Percentiles rank a stretch among this genome's conserved stretches.
Conservation (phyloP, 208 protist species). For the Leishmania turanica region DNA sequence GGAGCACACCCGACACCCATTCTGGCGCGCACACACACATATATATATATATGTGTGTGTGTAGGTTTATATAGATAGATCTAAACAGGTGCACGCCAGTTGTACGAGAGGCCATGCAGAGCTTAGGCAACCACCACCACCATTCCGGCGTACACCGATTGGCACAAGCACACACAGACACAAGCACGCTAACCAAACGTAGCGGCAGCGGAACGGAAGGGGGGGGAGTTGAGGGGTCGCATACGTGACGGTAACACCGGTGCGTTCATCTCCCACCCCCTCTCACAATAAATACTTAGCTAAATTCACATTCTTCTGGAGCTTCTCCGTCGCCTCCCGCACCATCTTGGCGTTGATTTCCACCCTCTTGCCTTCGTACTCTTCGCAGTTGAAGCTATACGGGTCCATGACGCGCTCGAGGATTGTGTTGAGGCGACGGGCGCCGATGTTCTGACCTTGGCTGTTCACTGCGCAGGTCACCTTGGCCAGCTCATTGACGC, state of each 20-base stretch:
- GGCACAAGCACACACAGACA: not conserved
- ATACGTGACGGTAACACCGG: not conserved
- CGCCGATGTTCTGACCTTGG: slow-evolving; percentile 97
- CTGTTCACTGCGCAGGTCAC: slow-evolving; percentile 93
- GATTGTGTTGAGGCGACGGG: slow-evolving; percentile 96
- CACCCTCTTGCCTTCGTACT: slow-evolving; percentile 81
- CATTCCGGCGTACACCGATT: not conserved
- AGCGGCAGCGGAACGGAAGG: not conserved
- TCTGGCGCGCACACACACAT: not conserved
- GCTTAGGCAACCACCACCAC: not conserved
- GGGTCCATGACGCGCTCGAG: slow-evolving; percentile 96
- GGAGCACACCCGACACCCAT: not conserved
- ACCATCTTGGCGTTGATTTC: slow-evolving; percentile 71
- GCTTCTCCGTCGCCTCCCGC: slow-evolving; percentile 63
- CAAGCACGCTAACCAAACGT: no score
- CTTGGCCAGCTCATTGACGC: slow-evolving; percentile 90
- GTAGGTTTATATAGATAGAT: not conserved
- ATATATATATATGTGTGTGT: no score
- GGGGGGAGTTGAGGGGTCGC: not conserved
- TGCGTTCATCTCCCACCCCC: not conserved
- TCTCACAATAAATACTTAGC: slow-evolving; percentile 90
- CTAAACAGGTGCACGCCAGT: not conserved
- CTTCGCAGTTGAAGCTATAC: slow-evolving; percentile 92
- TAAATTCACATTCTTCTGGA: slow-evolving; percentile 90
- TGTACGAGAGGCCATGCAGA: not conserved